Evolutionary conservation across 345 rosid genomes (phyloP).

Genomic region (Hevea brasiliensis): DNA sequence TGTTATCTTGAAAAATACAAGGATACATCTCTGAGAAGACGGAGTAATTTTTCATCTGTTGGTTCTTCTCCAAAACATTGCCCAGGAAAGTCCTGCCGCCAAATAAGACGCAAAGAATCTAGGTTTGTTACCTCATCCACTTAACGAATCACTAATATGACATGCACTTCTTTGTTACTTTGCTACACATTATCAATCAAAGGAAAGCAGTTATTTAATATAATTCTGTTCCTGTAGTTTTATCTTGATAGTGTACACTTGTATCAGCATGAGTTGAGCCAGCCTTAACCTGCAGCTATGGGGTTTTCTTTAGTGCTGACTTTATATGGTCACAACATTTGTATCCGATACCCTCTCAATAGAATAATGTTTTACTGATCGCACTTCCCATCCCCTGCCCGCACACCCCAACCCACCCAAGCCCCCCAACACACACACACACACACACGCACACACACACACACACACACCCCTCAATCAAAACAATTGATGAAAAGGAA

Average conservation of each 20-base stretch:
- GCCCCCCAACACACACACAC: too few relatives aligned
- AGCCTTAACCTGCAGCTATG: neutral
- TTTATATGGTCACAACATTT: too few relatives aligned
- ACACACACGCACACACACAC: too few relatives aligned
- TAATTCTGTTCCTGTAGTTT: slow-evolving; percentile 1
- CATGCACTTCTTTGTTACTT: neutral
- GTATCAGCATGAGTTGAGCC: neutral
- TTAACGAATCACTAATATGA: neutral
- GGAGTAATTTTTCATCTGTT: slow-evolving; percentile 45
- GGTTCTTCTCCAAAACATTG: slow-evolving; percentile 53
- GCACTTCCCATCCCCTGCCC: too few relatives aligned
- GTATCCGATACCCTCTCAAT: too few relatives aligned
- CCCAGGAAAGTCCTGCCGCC: slow-evolving; percentile 78
- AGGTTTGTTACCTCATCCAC: slow-evolving; percentile 44
- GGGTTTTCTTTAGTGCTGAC: neutral
- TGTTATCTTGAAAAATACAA: slow-evolving; percentile 55
- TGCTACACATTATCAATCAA: neutral
- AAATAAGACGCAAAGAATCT: slow-evolving; percentile 58
- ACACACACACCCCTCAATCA: too few relatives aligned
- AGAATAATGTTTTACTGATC: too few relatives aligned
- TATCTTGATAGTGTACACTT: neutral
- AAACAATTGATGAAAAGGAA: neutral
- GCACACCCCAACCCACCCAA: too few relatives aligned
- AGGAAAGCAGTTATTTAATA: neutral
- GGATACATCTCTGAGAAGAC: slow-evolving; percentile 50